Percentiles rank a stretch among this genome's conserved stretches.
phyloP scores from a whole-genome alignment of 768 basidiomycete genomes.

The Mycena chlorophos region DNA sequence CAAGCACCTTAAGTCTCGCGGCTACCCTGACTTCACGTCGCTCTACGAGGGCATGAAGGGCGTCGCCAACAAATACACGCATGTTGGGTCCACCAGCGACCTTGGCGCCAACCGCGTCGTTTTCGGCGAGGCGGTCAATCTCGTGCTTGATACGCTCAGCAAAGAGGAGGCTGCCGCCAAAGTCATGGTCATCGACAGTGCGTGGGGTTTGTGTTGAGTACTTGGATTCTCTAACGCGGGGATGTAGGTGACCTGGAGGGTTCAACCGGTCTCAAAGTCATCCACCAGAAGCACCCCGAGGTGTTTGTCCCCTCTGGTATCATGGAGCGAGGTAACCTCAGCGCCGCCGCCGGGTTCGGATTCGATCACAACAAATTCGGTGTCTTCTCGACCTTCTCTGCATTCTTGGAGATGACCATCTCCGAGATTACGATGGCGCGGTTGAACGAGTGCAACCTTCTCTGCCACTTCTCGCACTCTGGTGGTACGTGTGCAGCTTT shows the following conservation, averaged over 20 bases:
- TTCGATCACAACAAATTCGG: slow-evolving; percentile 81
- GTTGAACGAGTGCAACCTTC: slow-evolving; percentile 83
- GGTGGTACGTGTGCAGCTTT: slow-evolving; percentile 52
- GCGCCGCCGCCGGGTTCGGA: slow-evolving; percentile 85
- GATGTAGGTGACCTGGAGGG: slow-evolving; percentile 79
- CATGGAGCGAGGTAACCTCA: slow-evolving; percentile 84
- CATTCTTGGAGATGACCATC: slow-evolving; percentile 88
- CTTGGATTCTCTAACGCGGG: slow-evolving; percentile 10
- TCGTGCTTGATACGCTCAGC: slow-evolving; percentile 69
- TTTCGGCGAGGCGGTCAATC: slow-evolving; percentile 83
- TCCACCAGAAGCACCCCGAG: slow-evolving; percentile 88
- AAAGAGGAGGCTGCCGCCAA: slow-evolving; percentile 77
- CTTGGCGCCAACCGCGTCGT: slow-evolving; percentile 77
- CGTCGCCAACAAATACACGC: slow-evolving; percentile 52
- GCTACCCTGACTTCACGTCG: slow-evolving; percentile 52
- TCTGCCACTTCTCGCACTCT: slow-evolving; percentile 88
- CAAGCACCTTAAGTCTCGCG: slow-evolving; percentile 67
- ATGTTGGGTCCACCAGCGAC: slow-evolving; percentile 72
- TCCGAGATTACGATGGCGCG: slow-evolving; percentile 94
- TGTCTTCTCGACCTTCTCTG: slow-evolving; percentile 88
- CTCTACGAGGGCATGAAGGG: slow-evolving; percentile 71
- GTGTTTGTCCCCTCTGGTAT: slow-evolving; percentile 84
- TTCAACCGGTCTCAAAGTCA: slow-evolving; percentile 84
- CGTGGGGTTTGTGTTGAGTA: slow-evolving; percentile 26
- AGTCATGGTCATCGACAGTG: slow-evolving; percentile 87